Conservation (phyloP, 352 stramenopile genomes). For the Phytopythium aichiense region DNA sequence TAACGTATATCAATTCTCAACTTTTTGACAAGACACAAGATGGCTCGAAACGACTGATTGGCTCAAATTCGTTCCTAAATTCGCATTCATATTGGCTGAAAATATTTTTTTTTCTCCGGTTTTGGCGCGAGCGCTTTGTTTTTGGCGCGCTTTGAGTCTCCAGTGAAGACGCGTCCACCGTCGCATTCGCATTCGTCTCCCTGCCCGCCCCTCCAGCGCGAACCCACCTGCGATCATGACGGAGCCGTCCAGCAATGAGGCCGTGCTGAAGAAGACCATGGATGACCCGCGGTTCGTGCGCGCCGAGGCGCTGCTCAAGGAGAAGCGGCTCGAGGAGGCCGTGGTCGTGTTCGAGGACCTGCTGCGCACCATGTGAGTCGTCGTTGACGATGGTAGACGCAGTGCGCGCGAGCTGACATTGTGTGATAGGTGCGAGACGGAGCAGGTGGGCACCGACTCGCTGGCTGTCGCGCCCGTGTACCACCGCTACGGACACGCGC, state of each 20-base stretch:
- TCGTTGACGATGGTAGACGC: background rate
- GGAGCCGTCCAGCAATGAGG: background rate
- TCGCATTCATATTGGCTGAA: too few species aligned
- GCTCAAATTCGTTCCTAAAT: too few species aligned
- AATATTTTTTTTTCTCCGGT: too few species aligned
- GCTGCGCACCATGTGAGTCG: conserved; percentile 51
- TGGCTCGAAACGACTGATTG: too few species aligned
- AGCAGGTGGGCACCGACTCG: conserved; percentile 57
- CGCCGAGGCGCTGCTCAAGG: conserved; percentile 64
- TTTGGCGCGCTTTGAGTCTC: too few species aligned
- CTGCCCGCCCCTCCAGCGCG: background rate
- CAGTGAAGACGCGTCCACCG: too few species aligned
- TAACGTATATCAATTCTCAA: too few species aligned
- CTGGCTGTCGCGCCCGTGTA: conserved; percentile 67
- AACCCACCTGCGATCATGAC: conserved; percentile 4
- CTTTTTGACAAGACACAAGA: too few species aligned
- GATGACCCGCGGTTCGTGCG: conserved; percentile 72
- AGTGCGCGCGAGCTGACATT: too few species aligned
- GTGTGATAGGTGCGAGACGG: conserved; percentile 39
- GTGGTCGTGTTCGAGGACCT: conserved; percentile 73
- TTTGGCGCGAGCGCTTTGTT: too few species aligned
- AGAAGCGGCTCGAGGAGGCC: conserved; percentile 79
- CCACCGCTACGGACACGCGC: conserved; percentile 80
- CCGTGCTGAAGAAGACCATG: conserved; percentile 50
- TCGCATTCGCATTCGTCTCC: background rate